Base-by-base conservation (phyloP, 2,329 filamentous ascomycete species). In the Penicillium corylophilum region DNA sequence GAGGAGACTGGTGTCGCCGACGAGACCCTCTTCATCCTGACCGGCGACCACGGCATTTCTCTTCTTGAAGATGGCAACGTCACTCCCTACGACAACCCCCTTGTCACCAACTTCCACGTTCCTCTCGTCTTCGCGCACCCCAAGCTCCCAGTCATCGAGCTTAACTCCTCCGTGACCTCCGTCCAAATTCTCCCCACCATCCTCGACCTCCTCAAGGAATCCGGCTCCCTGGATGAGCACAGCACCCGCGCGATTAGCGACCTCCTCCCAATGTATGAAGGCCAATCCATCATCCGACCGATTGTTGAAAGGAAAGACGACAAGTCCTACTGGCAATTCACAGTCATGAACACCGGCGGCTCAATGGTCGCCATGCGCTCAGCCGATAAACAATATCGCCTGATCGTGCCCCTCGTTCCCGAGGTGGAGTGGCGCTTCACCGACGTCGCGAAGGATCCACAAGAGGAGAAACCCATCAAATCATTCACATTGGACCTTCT, bases 361-460 rank as follows among this genome's bases (percentile, higher is more conserved):
- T 64, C 67, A 1, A 60, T 86, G 87, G 71, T 81, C 79, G 56
- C 77, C 79, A 60, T 86, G 90, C 72, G 85, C 84, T n/a, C 80
- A 76, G 58, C 96, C 86, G 90, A 85, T 85, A 63, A 90, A 90
- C 77, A 71, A 36, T 71, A 81, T 95, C 54, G 79, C 81, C 54
- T 92, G 86, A 60, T 64, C 13, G 85, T 96, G 48, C 85, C 89
- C 3, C 85, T 93, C 63, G 82, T 89, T 64, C 88, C 95, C 68
- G 88, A 90, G 46, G 88, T 77, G 7, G 59, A 63, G 24, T 72
- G 64, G 54, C 53, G 60, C 28, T 75, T 76, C 58, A 71, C 69
- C 1, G 60, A 74, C 28, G 56, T 68, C 8, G 59, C 56, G 1
- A 57, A 49, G 1, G 73, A 75, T 45, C 71, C 72, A 2, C 51